Evolutionary conservation across 192 early-diverging fungal species (phyloP).

Genomic region (Gryganskiella cystojenkinii): DNA sequence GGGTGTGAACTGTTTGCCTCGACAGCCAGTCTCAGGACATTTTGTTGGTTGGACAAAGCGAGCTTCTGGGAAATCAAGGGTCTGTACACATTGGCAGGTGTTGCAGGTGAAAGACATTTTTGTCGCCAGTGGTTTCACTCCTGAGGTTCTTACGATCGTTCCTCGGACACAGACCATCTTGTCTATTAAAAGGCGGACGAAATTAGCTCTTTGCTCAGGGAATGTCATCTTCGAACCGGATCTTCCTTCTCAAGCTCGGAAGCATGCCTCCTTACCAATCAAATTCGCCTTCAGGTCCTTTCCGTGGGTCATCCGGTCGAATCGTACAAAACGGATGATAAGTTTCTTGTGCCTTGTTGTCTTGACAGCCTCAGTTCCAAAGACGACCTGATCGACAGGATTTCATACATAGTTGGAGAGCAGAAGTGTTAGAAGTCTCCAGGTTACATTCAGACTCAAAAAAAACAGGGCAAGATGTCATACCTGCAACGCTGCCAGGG

Average conservation of each 20-base stretch:
- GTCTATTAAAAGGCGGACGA: constrained; percentile 40
- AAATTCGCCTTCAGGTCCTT: constrained; percentile 80
- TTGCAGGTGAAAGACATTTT: constrained; percentile 74
- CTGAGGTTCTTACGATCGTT: constrained; percentile 81
- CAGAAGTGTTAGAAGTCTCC: background rate
- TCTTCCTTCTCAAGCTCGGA: background rate
- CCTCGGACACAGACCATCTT: constrained; percentile 77
- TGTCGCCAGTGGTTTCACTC: constrained; percentile 73
- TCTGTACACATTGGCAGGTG: constrained; percentile 65
- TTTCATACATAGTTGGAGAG: too few relatives aligned
- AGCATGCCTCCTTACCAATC: constrained; percentile 58
- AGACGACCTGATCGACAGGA: constrained; percentile 19
- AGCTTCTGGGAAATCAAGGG: constrained; percentile 71
- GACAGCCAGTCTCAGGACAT: constrained; percentile 74
- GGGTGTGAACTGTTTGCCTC: constrained; percentile 70
- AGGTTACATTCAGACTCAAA: background rate
- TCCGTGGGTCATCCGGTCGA: constrained; percentile 31
- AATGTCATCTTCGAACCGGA: background rate
- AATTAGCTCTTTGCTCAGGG: background rate
- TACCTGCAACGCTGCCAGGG: constrained; percentile 35
- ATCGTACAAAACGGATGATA: constrained; percentile 21
- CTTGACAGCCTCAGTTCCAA: constrained; percentile 19
- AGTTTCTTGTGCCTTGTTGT: constrained; percentile 4
- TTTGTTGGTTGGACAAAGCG: constrained; percentile 67
- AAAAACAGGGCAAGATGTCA: background rate